A percentile compares a stretch with the other conserved stretches of the same genome.
Evolutionary conservation across 2,329 filamentous ascomycete species (phyloP).

Genomic region (Aureobasidium melanogenum): DNA sequence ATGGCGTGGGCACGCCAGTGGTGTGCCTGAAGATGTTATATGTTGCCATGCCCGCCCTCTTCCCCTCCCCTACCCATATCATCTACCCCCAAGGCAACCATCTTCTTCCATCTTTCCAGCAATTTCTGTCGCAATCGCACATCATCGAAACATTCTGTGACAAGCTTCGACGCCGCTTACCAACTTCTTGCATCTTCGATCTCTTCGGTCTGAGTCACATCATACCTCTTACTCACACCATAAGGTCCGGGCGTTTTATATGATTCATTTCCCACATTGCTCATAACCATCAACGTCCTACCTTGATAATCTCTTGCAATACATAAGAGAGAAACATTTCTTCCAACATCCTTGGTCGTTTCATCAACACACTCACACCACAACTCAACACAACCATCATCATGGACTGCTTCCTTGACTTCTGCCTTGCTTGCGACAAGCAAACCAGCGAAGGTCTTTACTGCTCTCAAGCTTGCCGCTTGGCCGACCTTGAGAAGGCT

Average conservation of each 20-base stretch:
- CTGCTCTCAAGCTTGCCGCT: slow-evolving; percentile 84
- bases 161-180: slow-evolving; percentile 1
- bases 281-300: slow-evolving; percentile 13
- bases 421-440: slow-evolving; percentile 89
- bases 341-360: background rate
- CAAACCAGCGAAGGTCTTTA: slow-evolving; percentile 75
- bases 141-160: slow-evolving; percentile 7
- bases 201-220: slow-evolving; percentile 1
- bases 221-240: slow-evolving; percentile 12
- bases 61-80: background rate
- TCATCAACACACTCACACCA: background rate
- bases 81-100: background rate
- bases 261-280: slow-evolving; percentile 12
- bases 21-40: slow-evolving; percentile 11
- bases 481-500: slow-evolving; percentile 76
- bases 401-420: slow-evolving; percentile 74
- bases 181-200: slow-evolving; percentile 6
- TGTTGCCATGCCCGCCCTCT: slow-evolving; percentile 9
- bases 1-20: slow-evolving; percentile 6
- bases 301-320: slow-evolving; percentile 9
- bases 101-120: background rate
- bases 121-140: slow-evolving; percentile 10
- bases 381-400: background rate
- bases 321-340: background rate
- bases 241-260: slow-evolving; percentile 12